phyloP scores from a whole-genome alignment of 495 filamentous ascomycete species.

The Podospora pseudoanserina region DNA sequence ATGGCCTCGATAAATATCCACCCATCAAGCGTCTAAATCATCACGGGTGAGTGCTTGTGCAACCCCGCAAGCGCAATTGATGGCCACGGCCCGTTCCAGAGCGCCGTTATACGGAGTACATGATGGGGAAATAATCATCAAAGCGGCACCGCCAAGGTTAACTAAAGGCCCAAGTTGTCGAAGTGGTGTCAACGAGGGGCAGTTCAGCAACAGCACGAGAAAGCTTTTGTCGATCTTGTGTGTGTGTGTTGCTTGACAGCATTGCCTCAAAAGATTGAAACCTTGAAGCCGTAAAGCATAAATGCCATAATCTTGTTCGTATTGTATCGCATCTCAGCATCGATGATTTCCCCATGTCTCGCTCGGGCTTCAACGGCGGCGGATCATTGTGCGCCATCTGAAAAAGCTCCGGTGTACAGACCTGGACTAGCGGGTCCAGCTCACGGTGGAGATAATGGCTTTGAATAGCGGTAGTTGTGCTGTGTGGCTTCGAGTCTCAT shows the following conservation, averaged over 20 bases:
- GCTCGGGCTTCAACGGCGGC: constrained; percentile 1
- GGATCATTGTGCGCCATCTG: neutral
- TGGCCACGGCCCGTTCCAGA: constrained; percentile 1
- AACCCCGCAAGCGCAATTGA: neutral
- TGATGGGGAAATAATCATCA: neutral
- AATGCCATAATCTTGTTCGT: neutral
- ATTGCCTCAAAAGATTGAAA: neutral
- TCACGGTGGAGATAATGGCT: constrained; percentile 4
- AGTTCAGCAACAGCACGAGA: neutral
- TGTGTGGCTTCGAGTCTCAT: neutral
- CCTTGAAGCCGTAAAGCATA: neutral
- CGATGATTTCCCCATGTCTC: constrained; percentile 3
- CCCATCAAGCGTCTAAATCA: neutral
- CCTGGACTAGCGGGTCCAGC: constrained; percentile 3
- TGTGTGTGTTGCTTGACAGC: neutral
- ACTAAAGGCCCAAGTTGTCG: neutral
- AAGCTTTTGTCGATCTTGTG: no score
- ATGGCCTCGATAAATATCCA: neutral
- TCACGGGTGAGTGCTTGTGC: neutral
- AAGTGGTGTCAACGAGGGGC: neutral
- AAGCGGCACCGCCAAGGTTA: neutral
- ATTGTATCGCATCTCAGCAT: neutral
- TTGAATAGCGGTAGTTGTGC: neutral
- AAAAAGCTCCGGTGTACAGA: constrained; percentile 9
- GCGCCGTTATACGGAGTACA: neutral